Evolutionary conservation across 176 grass and related monocot species (phyloP), one percentile per base, ranked within the genome.

Genomic region (Ampelocalamus luodianensis): DNA sequence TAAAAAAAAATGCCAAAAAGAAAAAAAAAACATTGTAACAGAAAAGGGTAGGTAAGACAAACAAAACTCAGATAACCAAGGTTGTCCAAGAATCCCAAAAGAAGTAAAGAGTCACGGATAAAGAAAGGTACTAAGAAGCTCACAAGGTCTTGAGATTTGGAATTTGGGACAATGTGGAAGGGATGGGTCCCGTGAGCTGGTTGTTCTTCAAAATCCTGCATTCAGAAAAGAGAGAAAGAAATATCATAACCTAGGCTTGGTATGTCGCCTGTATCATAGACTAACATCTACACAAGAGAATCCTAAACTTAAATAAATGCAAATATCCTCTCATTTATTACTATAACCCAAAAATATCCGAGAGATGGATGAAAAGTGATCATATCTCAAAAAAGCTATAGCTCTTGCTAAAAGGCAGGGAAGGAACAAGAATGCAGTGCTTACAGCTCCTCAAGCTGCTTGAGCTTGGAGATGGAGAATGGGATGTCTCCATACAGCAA

Each of bases 181-280:
- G 97, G 40, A 99, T 99, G 79, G 97, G 97, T 8, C 97, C 96
- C 54, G 93, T 94, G 78, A 99, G 80, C 72, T 94, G 86, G 84
- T 96, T 99, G 87, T 92, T 96, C 90, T 99, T 99, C 91, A 99
- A 74, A 72, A 92, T 99, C 61, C 97, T 99, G 77, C 79, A 87
- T 56, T 76, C 70, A 76, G 13, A 74, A 82, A 45, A 82, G 37
- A 75, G 61, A 79, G 50, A 77, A 14, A 16, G 36, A 80, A 85
- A 37, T 71, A 72, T 78, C 76, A 77, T 36, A 87, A 74, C 79
- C 58, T 18, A 51, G 54, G 62, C 32, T 34, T 34, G 32, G 32
- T 34, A 34, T 34, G 32, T 34, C 32, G 32, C 32, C 32, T 76
- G 7, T 26, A 32, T 45, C 37, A 24, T n/a, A 82, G 40, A 29